Conservation (phyloP, 1,284 basidiomycete genomes). For the Peniophora sp. region DNA sequence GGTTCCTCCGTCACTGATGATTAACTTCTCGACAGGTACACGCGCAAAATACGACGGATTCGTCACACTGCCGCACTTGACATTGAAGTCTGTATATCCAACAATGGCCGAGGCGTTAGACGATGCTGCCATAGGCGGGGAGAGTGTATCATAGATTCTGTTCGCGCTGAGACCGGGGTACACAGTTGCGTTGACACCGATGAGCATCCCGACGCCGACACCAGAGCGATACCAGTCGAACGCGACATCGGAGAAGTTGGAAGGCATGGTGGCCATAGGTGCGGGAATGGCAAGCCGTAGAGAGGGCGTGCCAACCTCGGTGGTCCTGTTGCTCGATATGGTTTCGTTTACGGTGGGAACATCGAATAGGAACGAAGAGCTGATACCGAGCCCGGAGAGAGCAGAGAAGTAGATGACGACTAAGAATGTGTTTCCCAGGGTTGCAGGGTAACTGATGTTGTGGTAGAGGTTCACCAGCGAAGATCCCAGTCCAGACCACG, state of each 20-base stretch:
- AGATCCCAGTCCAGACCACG: background rate
- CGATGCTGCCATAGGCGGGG: background rate
- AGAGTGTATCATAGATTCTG: background rate
- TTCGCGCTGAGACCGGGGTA: background rate
- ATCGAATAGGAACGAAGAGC: background rate
- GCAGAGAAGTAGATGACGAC: background rate
- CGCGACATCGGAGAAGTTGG: background rate
- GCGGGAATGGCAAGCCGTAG: background rate
- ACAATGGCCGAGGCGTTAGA: background rate
- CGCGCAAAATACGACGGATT: too few relatives aligned
- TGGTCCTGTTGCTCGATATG: background rate
- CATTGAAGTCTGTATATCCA: background rate
- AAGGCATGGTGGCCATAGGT: background rate
- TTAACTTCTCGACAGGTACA: too few relatives aligned
- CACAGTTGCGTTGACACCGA: too few relatives aligned
- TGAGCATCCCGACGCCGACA: background rate
- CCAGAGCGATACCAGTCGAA: constrained; percentile 1
- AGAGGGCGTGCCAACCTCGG: background rate
- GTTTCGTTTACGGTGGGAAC: background rate
- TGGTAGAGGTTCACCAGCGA: background rate
- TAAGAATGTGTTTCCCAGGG: background rate
- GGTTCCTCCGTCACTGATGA: too few relatives aligned
- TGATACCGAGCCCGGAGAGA: background rate
- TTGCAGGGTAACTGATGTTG: background rate
- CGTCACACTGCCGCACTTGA: background rate